A percentile compares a stretch with the other conserved stretches of the same genome.
phyloP scores from a whole-genome alignment of 169 alveolate genomes.

The Plasmodium gonderi region DNA sequence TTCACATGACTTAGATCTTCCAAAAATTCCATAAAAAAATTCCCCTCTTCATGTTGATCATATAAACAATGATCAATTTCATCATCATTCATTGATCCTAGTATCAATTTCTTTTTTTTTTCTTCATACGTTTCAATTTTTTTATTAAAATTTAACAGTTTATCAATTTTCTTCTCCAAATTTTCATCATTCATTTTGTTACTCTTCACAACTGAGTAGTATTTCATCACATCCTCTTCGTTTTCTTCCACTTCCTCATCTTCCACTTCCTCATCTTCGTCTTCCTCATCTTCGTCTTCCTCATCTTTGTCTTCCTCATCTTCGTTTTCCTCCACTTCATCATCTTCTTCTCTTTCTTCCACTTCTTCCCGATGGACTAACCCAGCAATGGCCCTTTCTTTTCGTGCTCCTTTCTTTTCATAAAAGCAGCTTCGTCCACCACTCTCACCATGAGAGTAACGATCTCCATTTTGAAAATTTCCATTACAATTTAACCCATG shows the following conservation, averaged over 20 bases:
- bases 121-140: constrained; percentile 49
- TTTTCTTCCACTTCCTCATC: background rate
- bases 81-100: constrained; percentile 33
- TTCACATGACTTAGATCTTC: constrained; percentile 34
- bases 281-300: background rate
- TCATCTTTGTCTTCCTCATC: no score
- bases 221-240: constrained; percentile 67
- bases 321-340: no score
- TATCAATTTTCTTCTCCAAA: constrained; percentile 44
- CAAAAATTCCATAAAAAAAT: background rate
- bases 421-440: background rate
- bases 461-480: background rate
- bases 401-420: background rate
- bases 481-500: no score
- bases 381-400: no score
- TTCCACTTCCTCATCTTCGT: background rate
- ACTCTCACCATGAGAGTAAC: background rate
- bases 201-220: constrained; percentile 23
- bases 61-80: constrained; percentile 15
- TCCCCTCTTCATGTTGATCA: background rate
- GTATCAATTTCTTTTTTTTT: constrained; percentile 6
- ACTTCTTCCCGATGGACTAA: background rate
- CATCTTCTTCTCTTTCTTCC: background rate
- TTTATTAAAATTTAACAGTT: constrained; percentile 26
- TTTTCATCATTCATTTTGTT: constrained; percentile 26